phyloP scores from a whole-genome alignment of 345 rosid species.

The Salix dunnii region DNA sequence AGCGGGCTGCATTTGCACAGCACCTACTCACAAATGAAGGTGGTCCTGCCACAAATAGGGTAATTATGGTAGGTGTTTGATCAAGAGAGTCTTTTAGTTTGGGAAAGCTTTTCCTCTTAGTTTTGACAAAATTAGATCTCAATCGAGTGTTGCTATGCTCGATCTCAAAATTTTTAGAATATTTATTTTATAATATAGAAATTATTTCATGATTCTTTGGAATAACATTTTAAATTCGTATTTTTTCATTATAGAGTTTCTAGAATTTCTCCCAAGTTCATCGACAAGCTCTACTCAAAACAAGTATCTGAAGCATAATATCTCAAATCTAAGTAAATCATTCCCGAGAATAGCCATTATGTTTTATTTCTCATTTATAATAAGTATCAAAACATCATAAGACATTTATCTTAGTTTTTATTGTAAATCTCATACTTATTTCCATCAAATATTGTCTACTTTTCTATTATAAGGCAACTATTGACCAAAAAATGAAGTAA shows the following conservation, averaged over 20 bases:
- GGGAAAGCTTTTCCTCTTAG: not conserved
- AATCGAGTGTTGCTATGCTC: not conserved
- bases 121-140: not conserved
- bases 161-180: not conserved
- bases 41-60: conserved; percentile 78
- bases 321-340: not conserved
- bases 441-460: not conserved
- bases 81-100: not conserved
- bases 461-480: not conserved
- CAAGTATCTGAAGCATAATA: not conserved
- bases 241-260: not conserved
- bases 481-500: not conserved
- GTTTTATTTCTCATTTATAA: not conserved
- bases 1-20: conserved; percentile 76
- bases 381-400: not conserved
- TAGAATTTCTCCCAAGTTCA: not conserved
- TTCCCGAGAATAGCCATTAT: not conserved
- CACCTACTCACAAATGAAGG: conserved; percentile 57
- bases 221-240: not conserved
- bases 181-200: not conserved
- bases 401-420: not conserved
- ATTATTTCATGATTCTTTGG: not conserved
- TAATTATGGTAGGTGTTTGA: conserved; percentile 70
- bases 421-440: not conserved
- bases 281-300: not conserved